Percentiles rank a stretch among this genome's conserved stretches.
Conservation (phyloP, 2,329 filamentous ascomycete genomes). For the Fusarium sp. region DNA sequence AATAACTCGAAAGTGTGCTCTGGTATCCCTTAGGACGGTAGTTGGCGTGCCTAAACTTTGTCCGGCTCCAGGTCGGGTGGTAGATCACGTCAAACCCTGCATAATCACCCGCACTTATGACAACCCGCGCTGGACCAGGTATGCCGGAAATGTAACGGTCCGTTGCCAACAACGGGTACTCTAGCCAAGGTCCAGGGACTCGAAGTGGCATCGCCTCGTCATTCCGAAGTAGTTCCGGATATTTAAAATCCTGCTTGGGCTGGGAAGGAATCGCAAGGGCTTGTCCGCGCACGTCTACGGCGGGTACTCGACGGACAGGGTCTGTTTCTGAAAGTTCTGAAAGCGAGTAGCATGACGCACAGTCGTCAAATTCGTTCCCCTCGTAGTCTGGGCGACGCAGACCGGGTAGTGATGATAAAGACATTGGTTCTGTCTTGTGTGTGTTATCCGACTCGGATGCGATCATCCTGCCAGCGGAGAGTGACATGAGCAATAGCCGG, state of each 20-base stretch:
- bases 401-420: not conserved
- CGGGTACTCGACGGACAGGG: not conserved
- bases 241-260: not conserved
- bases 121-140: not conserved
- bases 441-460: not conserved
- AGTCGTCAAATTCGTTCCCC: not conserved
- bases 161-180: not conserved
- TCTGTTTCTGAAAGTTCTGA: not conserved
- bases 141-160: fast-evolving
- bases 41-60: not conserved
- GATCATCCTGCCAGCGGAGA: not conserved
- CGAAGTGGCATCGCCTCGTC: fast-evolving
- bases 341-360: not conserved
- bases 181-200: not conserved
- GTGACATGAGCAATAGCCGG: not conserved
- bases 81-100: not conserved
- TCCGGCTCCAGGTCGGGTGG: not conserved
- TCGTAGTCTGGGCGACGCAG: not conserved
- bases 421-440: not conserved
- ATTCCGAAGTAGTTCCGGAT: not conserved
- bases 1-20: not conserved
- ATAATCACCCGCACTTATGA: not conserved
- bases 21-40: not conserved
- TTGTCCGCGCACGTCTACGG: not conserved
- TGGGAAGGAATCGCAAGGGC: not conserved